Evolutionary conservation across 108 stramenopile genomes (phyloP).

Genomic region (Hondaea fermentalgiana): DNA sequence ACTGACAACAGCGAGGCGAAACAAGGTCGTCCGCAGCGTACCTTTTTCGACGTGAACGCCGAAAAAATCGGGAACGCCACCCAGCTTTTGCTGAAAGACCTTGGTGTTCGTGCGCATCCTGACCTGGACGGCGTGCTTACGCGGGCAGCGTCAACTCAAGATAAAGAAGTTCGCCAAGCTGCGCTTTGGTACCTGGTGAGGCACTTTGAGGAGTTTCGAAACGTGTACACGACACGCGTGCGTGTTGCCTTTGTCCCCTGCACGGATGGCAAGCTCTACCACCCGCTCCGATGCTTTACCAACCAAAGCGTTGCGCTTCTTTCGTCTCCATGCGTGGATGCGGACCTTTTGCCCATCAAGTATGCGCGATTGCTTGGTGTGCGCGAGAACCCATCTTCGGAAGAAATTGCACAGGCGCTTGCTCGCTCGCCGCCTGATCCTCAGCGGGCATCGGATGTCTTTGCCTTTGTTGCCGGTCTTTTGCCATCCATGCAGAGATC

Average conservation of each 20-base stretch:
- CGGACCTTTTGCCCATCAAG: background rate
- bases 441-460: background rate
- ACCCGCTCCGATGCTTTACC: background rate
- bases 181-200: background rate
- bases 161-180: background rate
- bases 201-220: background rate
- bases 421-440: background rate
- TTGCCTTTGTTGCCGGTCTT: background rate
- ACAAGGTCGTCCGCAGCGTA: background rate
- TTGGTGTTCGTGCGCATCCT: background rate
- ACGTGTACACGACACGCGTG: background rate
- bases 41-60: background rate
- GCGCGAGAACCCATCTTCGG: background rate
- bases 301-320: background rate
- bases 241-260: background rate
- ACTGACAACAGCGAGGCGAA: background rate
- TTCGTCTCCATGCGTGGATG: background rate
- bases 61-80: background rate
- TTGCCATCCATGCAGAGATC: background rate
- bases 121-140: background rate
- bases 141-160: background rate
- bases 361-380: background rate
- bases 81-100: background rate
- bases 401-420: background rate
- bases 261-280: background rate